These are phyloP conservation scores for Termitomyces sp. DNA, from an alignment of 768 basidiomycete genomes.

Conservation along the genomic window DNA sequence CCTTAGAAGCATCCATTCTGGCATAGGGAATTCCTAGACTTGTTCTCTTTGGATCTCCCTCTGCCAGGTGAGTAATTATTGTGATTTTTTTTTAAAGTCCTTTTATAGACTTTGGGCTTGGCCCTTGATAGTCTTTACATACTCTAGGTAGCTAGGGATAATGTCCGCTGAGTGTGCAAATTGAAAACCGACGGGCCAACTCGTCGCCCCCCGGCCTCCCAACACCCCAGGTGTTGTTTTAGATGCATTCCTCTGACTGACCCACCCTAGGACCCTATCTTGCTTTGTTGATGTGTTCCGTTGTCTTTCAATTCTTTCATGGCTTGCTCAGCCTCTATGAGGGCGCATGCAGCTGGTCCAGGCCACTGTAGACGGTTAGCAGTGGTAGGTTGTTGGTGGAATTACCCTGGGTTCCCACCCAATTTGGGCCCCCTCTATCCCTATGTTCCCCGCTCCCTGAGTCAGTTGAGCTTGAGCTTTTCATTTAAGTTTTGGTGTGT, in stretches of 20 bases:
- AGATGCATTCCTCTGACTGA: not conserved
- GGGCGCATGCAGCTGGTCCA: not conserved
- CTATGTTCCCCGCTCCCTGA: not conserved
- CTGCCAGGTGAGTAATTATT: too few relatives aligned
- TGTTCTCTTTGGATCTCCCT: too few relatives aligned
- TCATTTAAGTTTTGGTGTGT: not conserved
- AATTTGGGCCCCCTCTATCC: not conserved
- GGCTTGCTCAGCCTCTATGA: not conserved
- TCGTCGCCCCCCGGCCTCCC: not conserved
- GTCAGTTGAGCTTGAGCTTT: not conserved
- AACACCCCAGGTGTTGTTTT: not conserved
- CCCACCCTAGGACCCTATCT: not conserved
- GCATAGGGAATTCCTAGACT: too few relatives aligned
- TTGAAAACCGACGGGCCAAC: not conserved
- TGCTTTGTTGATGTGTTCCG: not conserved
- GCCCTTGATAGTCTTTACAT: not conserved
- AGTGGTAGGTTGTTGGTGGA: not conserved
- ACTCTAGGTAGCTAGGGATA: not conserved
- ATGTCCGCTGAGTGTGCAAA: not conserved
- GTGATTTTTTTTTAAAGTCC: not conserved
- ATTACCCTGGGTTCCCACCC: not conserved
- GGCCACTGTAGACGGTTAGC: not conserved
- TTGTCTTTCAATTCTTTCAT: not conserved
- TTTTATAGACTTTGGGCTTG: not conserved
- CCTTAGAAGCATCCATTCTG: too few relatives aligned